Percentiles rank a stretch among this genome's conserved stretches.
These are phyloP conservation scores for Pseudocohnilembus persalinus DNA, from an alignment of 169 alveolate species.

Conservation along the genomic window DNA sequence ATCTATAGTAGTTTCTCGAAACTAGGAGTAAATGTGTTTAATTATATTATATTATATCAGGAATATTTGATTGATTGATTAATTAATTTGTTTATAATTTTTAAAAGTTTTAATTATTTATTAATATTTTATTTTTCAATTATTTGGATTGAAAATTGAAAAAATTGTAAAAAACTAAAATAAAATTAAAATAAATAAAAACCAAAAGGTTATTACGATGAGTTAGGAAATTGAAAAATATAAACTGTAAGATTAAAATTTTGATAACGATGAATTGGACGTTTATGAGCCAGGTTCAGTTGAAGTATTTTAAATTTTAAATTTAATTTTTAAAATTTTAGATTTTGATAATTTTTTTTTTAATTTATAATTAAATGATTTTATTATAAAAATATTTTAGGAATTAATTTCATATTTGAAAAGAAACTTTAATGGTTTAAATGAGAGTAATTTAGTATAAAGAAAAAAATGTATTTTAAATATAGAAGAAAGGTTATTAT, in stretches of 20 bases:
- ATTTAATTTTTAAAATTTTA: neutral
- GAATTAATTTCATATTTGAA: conserved; percentile 54
- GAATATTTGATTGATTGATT: too few species aligned
- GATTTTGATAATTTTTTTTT: neutral
- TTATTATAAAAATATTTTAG: conserved; percentile 29
- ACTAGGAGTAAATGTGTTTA: too few species aligned
- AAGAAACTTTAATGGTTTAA: conserved; percentile 54
- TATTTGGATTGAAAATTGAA: neutral
- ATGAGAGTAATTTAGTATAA: conserved; percentile 43
- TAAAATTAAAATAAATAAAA: too few species aligned
- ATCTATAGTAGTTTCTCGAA: too few species aligned
- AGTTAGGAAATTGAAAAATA: neutral
- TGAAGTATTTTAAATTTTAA: neutral
- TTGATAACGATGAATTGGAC: conserved; percentile 30
- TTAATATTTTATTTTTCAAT: neutral
- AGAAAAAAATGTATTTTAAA: conserved; percentile 59
- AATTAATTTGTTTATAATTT: neutral
- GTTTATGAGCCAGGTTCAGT: conserved; percentile 30
- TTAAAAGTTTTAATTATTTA: neutral
- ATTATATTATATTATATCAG: too few species aligned
- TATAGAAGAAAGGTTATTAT: conserved; percentile 50
- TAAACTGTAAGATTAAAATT: conserved; percentile 7
- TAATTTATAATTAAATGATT: conserved; percentile 3
- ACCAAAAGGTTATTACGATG: neutral
- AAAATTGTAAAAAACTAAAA: neutral